Conservation (phyloP, 2,329 filamentous ascomycete species). For the Parascedosporium putredinis region DNA sequence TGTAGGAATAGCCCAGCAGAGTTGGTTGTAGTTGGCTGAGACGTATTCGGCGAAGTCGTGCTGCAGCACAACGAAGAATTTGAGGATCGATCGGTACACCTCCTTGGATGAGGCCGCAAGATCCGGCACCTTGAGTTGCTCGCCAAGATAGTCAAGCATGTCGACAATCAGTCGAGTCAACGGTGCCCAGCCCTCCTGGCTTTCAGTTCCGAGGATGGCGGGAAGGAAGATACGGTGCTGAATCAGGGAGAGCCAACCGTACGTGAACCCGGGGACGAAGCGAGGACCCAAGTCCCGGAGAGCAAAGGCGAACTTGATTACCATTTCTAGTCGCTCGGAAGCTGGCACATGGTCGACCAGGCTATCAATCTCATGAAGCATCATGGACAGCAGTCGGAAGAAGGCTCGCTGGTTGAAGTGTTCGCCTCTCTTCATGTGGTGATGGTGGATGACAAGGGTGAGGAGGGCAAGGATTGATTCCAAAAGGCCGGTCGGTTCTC, state of each 20-base stretch:
- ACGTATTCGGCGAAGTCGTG: conserved; percentile 95
- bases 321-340: conserved; percentile 56
- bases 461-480: conserved; percentile 70
- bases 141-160: conserved; percentile 63
- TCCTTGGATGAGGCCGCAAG: conserved; percentile 64
- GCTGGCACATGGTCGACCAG: conserved; percentile 48
- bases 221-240: conserved; percentile 81
- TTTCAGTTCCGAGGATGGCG: conserved; percentile 53
- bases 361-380: conserved; percentile 64
- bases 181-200: conserved; percentile 58
- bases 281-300: conserved; percentile 66
- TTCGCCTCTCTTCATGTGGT: conserved; percentile 71
- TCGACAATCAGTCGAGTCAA: conserved; percentile 66
- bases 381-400: conserved; percentile 75
- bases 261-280: conserved; percentile 72
- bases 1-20: conserved; percentile 71
- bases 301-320: conserved; percentile 60
- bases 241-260: conserved; percentile 73
- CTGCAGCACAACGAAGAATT: conserved; percentile 74
- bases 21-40: conserved; percentile 71
- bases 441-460: conserved; percentile 72
- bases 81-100: conserved; percentile 73
- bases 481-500: conserved; percentile 51
- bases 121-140: conserved; percentile 65
- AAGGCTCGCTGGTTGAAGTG: conserved; percentile 82